These are phyloP conservation scores for Capronia epimyces DNA, from an alignment of 2,329 filamentous ascomycete genomes.

Conservation along the genomic window DNA sequence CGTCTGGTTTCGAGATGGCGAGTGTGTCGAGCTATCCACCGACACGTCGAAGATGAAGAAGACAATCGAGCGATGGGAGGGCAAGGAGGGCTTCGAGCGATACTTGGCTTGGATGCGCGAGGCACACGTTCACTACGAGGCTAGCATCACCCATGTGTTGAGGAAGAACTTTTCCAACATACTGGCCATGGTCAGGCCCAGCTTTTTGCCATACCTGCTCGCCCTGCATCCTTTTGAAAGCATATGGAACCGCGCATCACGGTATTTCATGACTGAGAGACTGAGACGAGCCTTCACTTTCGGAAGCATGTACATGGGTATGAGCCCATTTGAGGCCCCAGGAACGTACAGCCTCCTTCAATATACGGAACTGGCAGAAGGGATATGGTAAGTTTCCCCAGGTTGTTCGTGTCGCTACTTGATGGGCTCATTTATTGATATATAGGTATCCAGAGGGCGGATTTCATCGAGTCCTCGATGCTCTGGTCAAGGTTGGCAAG, in stretches of 20 bases:
- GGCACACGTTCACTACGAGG: conserved; percentile 64
- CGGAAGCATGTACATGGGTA: conserved; percentile 77
- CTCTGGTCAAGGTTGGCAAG: conserved; percentile 58
- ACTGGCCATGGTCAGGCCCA: conserved; percentile 52
- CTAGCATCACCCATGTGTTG: conserved; percentile 61
- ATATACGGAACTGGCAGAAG: conserved; percentile 69
- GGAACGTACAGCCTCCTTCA: conserved; percentile 69
- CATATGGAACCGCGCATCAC: conserved; percentile 60
- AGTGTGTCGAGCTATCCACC: conserved; percentile 59
- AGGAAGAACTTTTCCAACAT: conserved; percentile 61
- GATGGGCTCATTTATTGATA: background rate
- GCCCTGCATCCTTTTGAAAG: conserved; percentile 65
- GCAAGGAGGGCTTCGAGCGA: conserved; percentile 63
- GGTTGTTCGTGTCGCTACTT: background rate
- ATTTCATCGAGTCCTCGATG: conserved; percentile 61
- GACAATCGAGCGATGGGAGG: conserved; percentile 68
- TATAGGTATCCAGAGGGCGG: conserved; percentile 50
- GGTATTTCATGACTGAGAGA: conserved; percentile 65
- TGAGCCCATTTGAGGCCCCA: conserved; percentile 70
- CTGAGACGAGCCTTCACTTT: conserved; percentile 68
- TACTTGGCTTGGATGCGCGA: conserved; percentile 64
- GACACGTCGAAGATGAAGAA: conserved; percentile 65
- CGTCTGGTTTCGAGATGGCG: conserved; percentile 66
- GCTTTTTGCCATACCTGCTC: conserved; percentile 56
- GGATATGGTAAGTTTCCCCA: conserved; percentile 58